Base-by-base conservation (phyloP, 176 grass and related monocot species). In the Oryza meridionalis region DNA sequence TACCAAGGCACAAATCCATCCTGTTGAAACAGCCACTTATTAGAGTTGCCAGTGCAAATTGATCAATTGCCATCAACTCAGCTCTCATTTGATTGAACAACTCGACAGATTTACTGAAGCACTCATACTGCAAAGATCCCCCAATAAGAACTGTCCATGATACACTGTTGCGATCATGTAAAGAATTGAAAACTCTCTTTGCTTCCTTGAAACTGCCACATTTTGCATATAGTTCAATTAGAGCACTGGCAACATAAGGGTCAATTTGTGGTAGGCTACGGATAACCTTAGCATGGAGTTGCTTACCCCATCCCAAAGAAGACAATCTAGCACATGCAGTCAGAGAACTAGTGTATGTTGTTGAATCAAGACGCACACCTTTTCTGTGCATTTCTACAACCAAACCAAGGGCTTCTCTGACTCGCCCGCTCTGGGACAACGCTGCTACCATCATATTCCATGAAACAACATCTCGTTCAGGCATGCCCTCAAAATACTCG, bases 181-280 rank as follows among this genome's bases (percentile, higher is more conserved):
- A 90, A 44, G 73, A 82, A 55, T 88, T 82, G 65, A 98, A 98
- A 24, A 89, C 87, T 80, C 91, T 70, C 73, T 72, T 90, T 65
- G 96, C 91, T 86, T 85, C 83, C 65, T 76, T 55, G 65, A 95
- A 88, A 86, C 84, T 31, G 47, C 91, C 91, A 85, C 89, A 90
- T 94, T 98, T 98, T 61, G 96, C 91, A 72, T 98, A 98, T 19
- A 98, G 71, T 71, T 98, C 89, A 85, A 98, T 87, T 69, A 98
- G 85, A 79, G 96, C 96, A 92, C 96, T 92, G 33, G 91, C 89
- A 59, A 95, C 88, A 66, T 95, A 95, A 58, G 81, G 74, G 82
- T 98, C 96, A 35, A 91, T 88, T 11, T 19, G 81, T 26, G 78
- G 87, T 67, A 91, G 85, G 53, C 50, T 88, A 70, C 82, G 90